Conservation (phyloP, 805 yeast genomes). For the Candida cerambycidarum region DNA sequence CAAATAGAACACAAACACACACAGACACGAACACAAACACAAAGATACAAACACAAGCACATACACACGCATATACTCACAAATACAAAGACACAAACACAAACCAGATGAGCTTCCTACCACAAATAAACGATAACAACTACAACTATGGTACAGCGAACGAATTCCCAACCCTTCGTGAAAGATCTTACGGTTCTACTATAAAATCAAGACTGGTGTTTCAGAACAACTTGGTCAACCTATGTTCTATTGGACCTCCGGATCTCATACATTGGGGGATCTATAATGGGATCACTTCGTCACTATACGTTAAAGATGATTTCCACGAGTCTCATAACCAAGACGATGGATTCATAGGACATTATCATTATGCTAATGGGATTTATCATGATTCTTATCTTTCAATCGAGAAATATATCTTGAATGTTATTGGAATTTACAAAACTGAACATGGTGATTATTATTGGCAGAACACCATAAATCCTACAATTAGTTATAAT, state of each 20-base stretch:
- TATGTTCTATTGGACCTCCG: slow-evolving; percentile 30
- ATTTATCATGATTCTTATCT: slow-evolving; percentile 19
- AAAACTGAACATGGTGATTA: slow-evolving; percentile 10
- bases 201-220: slow-evolving; percentile 11
- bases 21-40: no score
- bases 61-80: no score
- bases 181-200: slow-evolving; percentile 9
- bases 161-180: slow-evolving; percentile 16
- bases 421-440: slow-evolving; percentile 27
- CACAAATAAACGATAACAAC: not conserved
- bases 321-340: slow-evolving; percentile 21
- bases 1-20: no score
- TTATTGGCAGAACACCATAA: slow-evolving; percentile 3
- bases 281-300: slow-evolving; percentile 30
- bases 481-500: not conserved
- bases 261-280: slow-evolving; percentile 41
- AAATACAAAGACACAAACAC: no score
- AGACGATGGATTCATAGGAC: slow-evolving; percentile 42
- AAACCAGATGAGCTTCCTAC: not conserved
- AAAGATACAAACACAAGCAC: no score
- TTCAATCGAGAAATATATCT: slow-evolving; percentile 30
- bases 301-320: slow-evolving; percentile 26
- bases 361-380: slow-evolving; percentile 41
- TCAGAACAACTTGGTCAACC: slow-evolving; percentile 2
- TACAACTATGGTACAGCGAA: slow-evolving; percentile 6